Base-by-base conservation (phyloP, 2,329 filamentous ascomycete species). In the Fusarium nisikadoi region DNA sequence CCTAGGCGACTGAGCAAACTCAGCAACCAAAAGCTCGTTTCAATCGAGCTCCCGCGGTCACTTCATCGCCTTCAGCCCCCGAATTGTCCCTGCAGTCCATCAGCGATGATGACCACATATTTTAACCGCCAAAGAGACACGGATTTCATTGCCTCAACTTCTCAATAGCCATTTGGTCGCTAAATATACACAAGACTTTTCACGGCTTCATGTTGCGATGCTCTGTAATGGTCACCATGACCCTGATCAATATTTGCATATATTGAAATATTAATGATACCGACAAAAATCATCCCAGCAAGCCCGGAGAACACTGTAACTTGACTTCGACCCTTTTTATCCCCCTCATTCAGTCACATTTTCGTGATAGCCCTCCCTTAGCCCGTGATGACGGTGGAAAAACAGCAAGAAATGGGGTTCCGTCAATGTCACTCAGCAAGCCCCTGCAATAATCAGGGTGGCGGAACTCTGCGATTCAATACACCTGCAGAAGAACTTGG, bases 381-480 rank as follows among this genome's bases (percentile, higher is more conserved):
- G 63, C 60, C 50, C 41, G 54, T 45, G 55, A 61, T 70, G 65
- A 66, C 33, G 53, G 65, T 29, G 59, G 43, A 63, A 67, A 70
- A 71, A 41, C 63, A 71, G 68, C 63, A 52, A 64, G 52, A 71
- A 59, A 67, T 35, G 58, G 68, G 68, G 49, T 47, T 35, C 57
- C 33, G 43, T 50, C 61, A 52, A 41, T 67, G 46, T 60, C 45
- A 60, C 52, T 60, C 64, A 60, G 25, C 42, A 42, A 66, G 70
- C 61, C 70, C 70, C 70, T 72, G 65, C 23, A 57, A 50, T 43
- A 59, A 57, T 66, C 47, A 58, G 38, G 58, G 70, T 73, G 67
- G 70, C 70, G 70, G 70, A 71, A 71, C 50, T 68, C 61, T 73
- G 47, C 66, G 64, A 43, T 57, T 63, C 42, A 38, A 66, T 31